These are phyloP conservation scores for Nitzschia sp. DNA, from an alignment of 108 stramenopile genomes.

Conservation along the genomic window DNA sequence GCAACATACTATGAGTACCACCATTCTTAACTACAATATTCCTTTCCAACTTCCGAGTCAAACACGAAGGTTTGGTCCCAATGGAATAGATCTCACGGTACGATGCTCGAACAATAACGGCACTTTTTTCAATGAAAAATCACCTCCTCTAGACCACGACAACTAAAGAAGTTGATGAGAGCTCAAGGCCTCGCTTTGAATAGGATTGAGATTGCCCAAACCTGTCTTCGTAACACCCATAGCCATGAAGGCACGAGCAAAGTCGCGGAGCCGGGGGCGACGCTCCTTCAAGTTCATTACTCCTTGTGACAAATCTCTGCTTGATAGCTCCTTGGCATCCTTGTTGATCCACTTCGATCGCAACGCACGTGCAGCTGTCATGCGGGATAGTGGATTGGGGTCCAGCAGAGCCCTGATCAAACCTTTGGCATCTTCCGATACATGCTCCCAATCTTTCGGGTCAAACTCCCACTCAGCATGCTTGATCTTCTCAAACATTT, in stretches of 20 bases:
- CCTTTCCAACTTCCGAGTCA: too few relatives aligned
- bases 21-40: too few relatives aligned
- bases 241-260: constrained; percentile 25
- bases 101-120: too few relatives aligned
- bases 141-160: too few relatives aligned
- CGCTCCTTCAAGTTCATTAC: constrained; percentile 19
- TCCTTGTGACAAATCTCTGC: constrained; percentile 46
- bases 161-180: constrained; percentile 7
- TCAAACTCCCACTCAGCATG: constrained; percentile 45
- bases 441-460: constrained; percentile 58
- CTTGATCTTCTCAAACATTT: constrained; percentile 51
- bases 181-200: constrained; percentile 2
- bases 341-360: constrained; percentile 68
- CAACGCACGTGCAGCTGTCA: constrained; percentile 64
- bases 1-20: too few relatives aligned
- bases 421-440: constrained; percentile 73
- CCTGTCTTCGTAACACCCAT: constrained; percentile 14
- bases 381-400: constrained; percentile 60
- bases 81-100: too few relatives aligned
- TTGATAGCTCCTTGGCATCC: constrained; percentile 42
- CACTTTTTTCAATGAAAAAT: too few relatives aligned
- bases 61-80: too few relatives aligned
- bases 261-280: constrained; percentile 18
- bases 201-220: constrained; percentile 9
- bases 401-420: constrained; percentile 66